Evolutionary conservation across 192 early-diverging fungal species (phyloP), one percentile per base, ranked within the genome.

Genomic region (Fimicolochytrium jonesii): DNA sequence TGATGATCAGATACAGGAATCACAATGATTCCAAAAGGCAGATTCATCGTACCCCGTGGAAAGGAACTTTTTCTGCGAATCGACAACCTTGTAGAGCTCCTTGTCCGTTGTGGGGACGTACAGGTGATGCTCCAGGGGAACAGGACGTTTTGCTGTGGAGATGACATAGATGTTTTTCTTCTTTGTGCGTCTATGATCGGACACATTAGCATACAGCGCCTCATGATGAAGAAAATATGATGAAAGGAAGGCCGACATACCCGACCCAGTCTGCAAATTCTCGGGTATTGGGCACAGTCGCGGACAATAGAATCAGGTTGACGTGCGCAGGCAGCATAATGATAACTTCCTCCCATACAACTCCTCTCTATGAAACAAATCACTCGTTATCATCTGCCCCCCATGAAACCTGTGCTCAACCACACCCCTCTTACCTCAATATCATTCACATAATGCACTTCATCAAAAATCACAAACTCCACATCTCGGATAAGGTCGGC

Each of bases 241-340:
- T 20, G 1, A 26, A 7, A 71, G 25, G 18, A 50, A 25, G 2
- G 1, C 2, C 3, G 1, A 39, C 69, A 59, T 79, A 89, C 87
- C 94, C 96, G 52, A 99, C 92, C 96, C 96, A 99, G 57, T 94
- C 96, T 22, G 96, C 96, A 84, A 99, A 99, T 74, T 99, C 96
- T 66, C 84, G 86, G 2, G 94, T 94, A 72, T 99, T 99, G 32
- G 96, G 94, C 4, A 99, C 93, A 11, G 96, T 99, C 0, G 96
- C 96, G 13, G 93, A 96, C 31, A 99, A 75, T 42, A 99, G 71
- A 59, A 99, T 93, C n/a, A 99, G 74, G 13, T 78, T 93, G 2
- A 99, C 87, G 74, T 99, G 94, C 0, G 88, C 82, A 2, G 96
- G 96, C 10, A 99, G 77, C 94, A 99, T 96, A 64, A 97, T 97